Conservation (phyloP, 73 alveolate genomes). For the Tetrahymena malaccensis region DNA sequence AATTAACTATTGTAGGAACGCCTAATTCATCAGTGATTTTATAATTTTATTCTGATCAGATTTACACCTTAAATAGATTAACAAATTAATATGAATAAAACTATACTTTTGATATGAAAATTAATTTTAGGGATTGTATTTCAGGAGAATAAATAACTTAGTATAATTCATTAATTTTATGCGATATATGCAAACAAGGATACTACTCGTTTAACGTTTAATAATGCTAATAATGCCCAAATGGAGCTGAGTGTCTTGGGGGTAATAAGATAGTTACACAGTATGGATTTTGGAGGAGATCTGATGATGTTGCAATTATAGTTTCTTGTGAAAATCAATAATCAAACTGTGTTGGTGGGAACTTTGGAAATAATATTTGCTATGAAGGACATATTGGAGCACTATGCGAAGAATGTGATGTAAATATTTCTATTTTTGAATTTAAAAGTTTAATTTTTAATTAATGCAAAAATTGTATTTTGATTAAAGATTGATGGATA, state of each 20-base stretch:
- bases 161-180: neutral
- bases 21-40: neutral
- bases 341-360: conserved; percentile 18
- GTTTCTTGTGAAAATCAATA: neutral
- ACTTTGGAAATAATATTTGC: conserved; percentile 4
- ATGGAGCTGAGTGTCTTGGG: conserved; percentile 30
- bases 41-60: neutral
- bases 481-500: neutral
- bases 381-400: conserved; percentile 35
- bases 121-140: neutral
- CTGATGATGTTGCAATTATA: conserved; percentile 13
- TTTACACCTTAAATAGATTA: neutral
- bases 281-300: conserved; percentile 50
- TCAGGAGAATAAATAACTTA: neutral
- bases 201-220: neutral
- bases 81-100: neutral
- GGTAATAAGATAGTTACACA: conserved; percentile 12
- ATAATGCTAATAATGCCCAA: conserved; percentile 9
- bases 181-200: conserved; percentile 18
- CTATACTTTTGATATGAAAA: neutral
- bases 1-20: neutral
- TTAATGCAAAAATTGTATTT: neutral
- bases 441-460: too few relatives aligned
- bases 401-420: conserved; percentile 31
- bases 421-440: neutral